Evolutionary conservation across 306 rosid genomes (phyloP).

Genomic region (Clitoria ternatea): DNA sequence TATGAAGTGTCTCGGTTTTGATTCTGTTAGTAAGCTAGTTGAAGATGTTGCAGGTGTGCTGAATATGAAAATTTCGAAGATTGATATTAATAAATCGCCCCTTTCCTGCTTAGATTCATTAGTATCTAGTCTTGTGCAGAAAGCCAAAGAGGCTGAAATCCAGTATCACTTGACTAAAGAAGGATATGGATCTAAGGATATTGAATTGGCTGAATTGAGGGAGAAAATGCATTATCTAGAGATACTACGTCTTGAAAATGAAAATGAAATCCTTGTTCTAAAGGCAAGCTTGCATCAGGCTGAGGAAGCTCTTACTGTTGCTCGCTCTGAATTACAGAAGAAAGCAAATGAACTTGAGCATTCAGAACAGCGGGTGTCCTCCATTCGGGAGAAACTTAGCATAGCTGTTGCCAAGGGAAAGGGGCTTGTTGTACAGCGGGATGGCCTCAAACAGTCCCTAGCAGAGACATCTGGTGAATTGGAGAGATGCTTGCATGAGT

Average conservation of each 20-base stretch:
- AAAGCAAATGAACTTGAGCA: slow-evolving; percentile 70
- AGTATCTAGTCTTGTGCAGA: slow-evolving; percentile 66
- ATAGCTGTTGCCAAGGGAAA: slow-evolving; percentile 98
- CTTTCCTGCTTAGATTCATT: slow-evolving; percentile 52
- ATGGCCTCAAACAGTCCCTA: slow-evolving; percentile 76
- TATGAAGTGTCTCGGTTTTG: slow-evolving; percentile 51
- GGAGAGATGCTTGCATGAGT: slow-evolving; percentile 80
- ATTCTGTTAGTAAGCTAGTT: slow-evolving; percentile 53
- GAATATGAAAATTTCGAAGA: slow-evolving; percentile 39
- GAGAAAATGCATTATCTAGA: slow-evolving; percentile 49
- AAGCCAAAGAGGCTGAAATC: slow-evolving; percentile 52
- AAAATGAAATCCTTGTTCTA: slow-evolving; percentile 59
- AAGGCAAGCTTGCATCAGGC: slow-evolving; percentile 74
- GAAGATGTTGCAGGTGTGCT: slow-evolving; percentile 56
- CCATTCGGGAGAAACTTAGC: slow-evolving; percentile 86
- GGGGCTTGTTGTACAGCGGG: slow-evolving; percentile 91
- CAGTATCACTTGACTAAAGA: slow-evolving; percentile 49
- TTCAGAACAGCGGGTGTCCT: slow-evolving; percentile 79
- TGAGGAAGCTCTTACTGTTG: slow-evolving; percentile 54
- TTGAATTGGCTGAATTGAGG: slow-evolving; percentile 53
- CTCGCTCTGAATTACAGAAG: slow-evolving; percentile 52
- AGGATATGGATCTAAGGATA: slow-evolving; percentile 43
- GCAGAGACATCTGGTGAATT: slow-evolving; percentile 75
- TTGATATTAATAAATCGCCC: slow-evolving; percentile 36
- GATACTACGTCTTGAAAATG: slow-evolving; percentile 54